These are phyloP conservation scores for Atkinsonella texensis DNA, from an alignment of 2,329 filamentous ascomycete species.

Conservation along the genomic window DNA sequence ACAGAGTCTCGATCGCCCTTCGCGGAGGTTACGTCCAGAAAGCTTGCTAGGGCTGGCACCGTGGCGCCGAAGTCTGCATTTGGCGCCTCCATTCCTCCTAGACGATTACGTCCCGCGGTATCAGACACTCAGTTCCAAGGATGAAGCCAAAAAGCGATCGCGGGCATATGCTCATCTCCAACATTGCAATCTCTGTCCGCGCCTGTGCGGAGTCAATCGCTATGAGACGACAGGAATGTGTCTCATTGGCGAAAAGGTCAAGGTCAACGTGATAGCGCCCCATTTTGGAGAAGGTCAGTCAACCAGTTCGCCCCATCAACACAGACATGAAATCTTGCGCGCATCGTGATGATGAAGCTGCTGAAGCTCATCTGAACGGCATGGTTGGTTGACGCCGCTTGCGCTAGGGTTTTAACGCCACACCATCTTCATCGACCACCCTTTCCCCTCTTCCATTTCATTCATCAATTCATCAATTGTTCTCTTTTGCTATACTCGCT, in stretches of 20 bases:
- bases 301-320: neutral
- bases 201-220: conserved; percentile 68
- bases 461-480: neutral
- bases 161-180: conserved; percentile 61
- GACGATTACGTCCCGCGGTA: conserved; percentile 65
- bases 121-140: conserved; percentile 51
- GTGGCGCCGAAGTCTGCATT: conserved; percentile 28
- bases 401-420: neutral
- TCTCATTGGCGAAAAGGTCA: conserved; percentile 62
- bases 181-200: conserved; percentile 72
- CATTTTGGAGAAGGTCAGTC: conserved; percentile 63
- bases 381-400: neutral
- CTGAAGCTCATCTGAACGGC: neutral
- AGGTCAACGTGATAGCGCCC: conserved; percentile 74
- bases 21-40: neutral
- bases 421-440: neutral
- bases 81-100: conserved; percentile 56
- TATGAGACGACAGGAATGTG: conserved; percentile 69
- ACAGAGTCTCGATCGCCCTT: neutral
- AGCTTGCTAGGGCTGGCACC: neutral
- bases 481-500: neutral
- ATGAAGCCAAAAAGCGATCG: conserved; percentile 62
- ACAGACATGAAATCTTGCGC: too few relatives aligned
- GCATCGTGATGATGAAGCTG: neutral
- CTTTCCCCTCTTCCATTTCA: neutral